Evolutionary conservation across 768 basidiomycete genomes (phyloP), one percentile per base, ranked within the genome.

Genomic region (Auricularia cornea): DNA sequence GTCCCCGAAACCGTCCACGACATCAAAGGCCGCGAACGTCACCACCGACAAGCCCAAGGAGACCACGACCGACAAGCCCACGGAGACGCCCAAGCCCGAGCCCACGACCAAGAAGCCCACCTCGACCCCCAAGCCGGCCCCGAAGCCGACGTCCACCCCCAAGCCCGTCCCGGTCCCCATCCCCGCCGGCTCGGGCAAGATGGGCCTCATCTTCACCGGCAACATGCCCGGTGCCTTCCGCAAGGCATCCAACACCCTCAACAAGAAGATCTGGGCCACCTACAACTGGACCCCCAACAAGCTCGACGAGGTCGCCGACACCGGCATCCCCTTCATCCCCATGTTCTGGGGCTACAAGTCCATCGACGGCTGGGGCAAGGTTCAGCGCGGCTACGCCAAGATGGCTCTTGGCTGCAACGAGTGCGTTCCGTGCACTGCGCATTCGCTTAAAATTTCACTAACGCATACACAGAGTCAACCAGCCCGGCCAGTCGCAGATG

Each of bases 341-440:
- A 57, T 57, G 54, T 31, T 57, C 54, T 57, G 54, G 54, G 54
- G 54, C 14, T 16, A 28, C 16, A 57, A 57, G 54, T 29, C 54
- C 3, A 10, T 20, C 8, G 54, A 29, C 11, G 54, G 29, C 54
- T 57, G 54, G 54, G 28, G 28, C 30, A 16, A 29, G 26, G 54
- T 57, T 26, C 26, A 57, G 54, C 26, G 30, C 18, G 54, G 54
- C 54, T 57, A 57, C 54, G 54, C 54, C 54, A 57, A 26, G 26
- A 31, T 31, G 54, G 54, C 54, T 26, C 54, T 57, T 16, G 54
- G 54, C 54, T 57, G 54, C 54, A 57, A 57, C 54, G 54, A 57
- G 54, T 52, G 51, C 51, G 51, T 52, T 28, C 28, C 20, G 28
- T 28, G 2, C 4, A 14, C 16, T 38, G 35, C 4, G 8, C 35